Evolutionary conservation across 2,329 filamentous ascomycete species (phyloP), one percentile per base, ranked within the genome.

Genomic region (Lecanoromycetidae sp.): DNA sequence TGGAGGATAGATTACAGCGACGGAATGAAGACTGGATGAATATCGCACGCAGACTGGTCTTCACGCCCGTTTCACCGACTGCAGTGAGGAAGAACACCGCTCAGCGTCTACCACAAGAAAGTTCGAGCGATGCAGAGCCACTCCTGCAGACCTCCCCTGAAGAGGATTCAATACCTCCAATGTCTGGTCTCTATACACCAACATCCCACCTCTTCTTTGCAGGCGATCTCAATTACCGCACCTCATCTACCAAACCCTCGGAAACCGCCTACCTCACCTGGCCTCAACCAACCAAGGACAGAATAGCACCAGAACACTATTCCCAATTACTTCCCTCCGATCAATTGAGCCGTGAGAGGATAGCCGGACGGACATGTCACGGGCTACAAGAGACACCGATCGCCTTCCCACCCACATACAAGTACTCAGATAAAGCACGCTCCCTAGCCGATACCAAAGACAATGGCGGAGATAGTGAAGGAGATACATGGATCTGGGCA

Each of bases 151-250:
- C 56, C 30, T 51, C 53, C 13, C 52, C 57, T n/a, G 54, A 77
- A 55, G 63, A 74, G 54, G 67, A 77, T 33, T 79, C 78, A 15
- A 38, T 34, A 27, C 34, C 32, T 2, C 33, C 53, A 7, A 50
- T 56, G n/a, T 54, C 49, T 4, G 62, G 65, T 19, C 77, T 96
- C 47, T 95, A 88, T 68, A 77, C 76, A 41, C 78, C 85, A 1
- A 75, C 73, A 3, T 80, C 80, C 3, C 80, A 94, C 61, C 70
- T 95, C 1, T 94, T 96, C 61, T 71, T 96, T 38, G 83, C 82
- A 0, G 91, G 91, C 20, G 91, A 98, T 63, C 74, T 98, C 51
- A 98, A 98, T 70, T 98, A 98, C 66, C 83, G 91, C 55, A 93
- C 90, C 15, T 78, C 80, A 6, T 74, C 79, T 52, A 73, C 71